Base-by-base conservation (phyloP, 768 basidiomycete species). In the Lyophyllum decastes region DNA sequence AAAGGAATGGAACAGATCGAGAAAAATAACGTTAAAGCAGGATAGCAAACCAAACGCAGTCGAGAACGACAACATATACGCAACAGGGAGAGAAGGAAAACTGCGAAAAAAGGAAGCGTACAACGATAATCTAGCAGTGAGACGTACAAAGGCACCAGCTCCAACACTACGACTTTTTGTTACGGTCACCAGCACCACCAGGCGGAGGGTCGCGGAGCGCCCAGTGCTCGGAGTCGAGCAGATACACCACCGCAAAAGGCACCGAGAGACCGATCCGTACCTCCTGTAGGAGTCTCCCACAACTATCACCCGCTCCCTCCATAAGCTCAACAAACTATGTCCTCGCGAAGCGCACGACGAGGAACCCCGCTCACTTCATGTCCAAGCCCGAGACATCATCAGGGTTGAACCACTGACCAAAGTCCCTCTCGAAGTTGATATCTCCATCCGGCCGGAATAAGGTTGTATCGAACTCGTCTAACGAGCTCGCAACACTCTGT, bases 401-500 rank as follows among this genome's bases (percentile, higher is more conserved):
- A 6, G 79, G 81, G 66, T 85, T 86, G 63, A 90, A 89, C 88
- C 88, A 90, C 64, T 88, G 85, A 54, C 86, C 84, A 70, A 90
- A 90, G 64, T 89, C 88, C 65, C 86, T 76, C 69, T 88, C 88
- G 61, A 89, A 88, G 65, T 87, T 84, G 66, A 88, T 71, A 57
- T 82, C 75, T 1, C 76, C 77, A 49, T 79, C 76, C n/a, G 70
- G 61, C 46, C 76, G 68, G 65, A 84, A 82, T 41, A 84, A 55
- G 14, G 66, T 59, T 8, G 70, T 33, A 54, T 77, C 75, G 49
- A 79, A 78, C 4, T 76, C 77, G 24, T 80, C 81, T 66, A 82
- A 57, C 24, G 73, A 67, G 47, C 55, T 70, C 21, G 72, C 71
- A 10, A 79, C 71, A 12, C 72, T 76, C 59, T 77, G 72, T 56